Conservation (phyloP, 495 filamentous ascomycete species). For the Daldinia vernicosa region DNA sequence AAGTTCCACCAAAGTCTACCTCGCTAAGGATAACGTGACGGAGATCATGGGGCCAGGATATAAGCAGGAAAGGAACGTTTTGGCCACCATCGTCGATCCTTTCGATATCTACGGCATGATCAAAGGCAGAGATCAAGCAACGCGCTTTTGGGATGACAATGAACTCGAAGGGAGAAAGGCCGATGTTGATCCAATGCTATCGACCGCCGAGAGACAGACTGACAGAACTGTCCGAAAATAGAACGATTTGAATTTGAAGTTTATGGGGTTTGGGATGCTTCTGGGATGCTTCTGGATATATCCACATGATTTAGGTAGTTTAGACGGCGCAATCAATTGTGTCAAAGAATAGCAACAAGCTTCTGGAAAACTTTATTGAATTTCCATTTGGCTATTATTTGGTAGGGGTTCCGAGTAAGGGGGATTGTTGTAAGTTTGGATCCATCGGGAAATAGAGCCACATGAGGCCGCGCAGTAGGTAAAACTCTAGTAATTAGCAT, state of each 20-base stretch:
- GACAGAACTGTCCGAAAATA: neutral
- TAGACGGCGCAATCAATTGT: neutral
- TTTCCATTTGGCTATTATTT: neutral
- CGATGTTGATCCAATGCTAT: neutral
- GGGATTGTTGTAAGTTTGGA: slow-evolving; percentile 9
- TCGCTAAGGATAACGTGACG: slow-evolving; percentile 69
- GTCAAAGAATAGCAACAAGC: neutral
- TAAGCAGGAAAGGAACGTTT: slow-evolving; percentile 61
- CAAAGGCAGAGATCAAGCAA: slow-evolving; percentile 58
- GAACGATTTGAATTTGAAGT: neutral
- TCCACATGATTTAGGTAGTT: slow-evolving; percentile 1
- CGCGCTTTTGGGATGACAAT: slow-evolving; percentile 64
- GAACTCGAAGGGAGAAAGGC: slow-evolving; percentile 12
- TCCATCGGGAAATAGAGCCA: slow-evolving; percentile 12
- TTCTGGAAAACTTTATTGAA: neutral
- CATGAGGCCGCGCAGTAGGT: neutral
- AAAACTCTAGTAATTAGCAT: neutral
- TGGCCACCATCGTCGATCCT: slow-evolving; percentile 70
- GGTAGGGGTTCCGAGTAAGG: slow-evolving; percentile 10
- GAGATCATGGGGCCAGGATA: slow-evolving; percentile 73
- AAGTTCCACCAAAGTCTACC: slow-evolving; percentile 68
- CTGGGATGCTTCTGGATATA: neutral
- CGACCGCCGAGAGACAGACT: neutral
- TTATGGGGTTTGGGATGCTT: neutral
- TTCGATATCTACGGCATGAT: slow-evolving; percentile 71